phyloP scores from a whole-genome alignment of 2,329 filamentous ascomycete species.

The Lachnellula occidentalis region DNA sequence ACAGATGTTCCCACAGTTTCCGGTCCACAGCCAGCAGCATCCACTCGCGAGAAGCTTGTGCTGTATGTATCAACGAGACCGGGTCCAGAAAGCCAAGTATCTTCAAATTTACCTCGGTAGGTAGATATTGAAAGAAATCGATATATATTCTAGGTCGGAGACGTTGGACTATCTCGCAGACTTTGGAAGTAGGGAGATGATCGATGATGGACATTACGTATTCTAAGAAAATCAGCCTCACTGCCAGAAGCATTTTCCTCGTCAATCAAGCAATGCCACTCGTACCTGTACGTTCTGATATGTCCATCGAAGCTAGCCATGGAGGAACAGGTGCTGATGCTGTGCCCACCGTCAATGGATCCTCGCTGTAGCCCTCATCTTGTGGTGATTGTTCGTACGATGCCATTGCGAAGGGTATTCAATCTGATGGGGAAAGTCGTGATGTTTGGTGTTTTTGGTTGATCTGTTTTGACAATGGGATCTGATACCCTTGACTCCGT shows the following conservation, averaged over 20 bases:
- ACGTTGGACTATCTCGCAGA: constrained; percentile 74
- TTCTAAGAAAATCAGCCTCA: constrained; percentile 47
- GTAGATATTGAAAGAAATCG: constrained; percentile 81
- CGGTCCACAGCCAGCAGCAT: constrained; percentile 73
- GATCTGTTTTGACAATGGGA: neutral
- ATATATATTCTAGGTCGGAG: constrained; percentile 83
- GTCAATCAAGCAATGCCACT: neutral
- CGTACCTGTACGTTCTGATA: constrained; percentile 27
- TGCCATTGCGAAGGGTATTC: constrained; percentile 11
- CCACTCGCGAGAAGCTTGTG: constrained; percentile 76
- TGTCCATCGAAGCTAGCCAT: constrained; percentile 23
- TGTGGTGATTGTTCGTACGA: constrained; percentile 25
- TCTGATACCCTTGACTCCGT: too few species aligned
- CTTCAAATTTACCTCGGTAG: constrained; percentile 84
- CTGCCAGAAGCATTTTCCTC: neutral
- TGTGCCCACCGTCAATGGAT: constrained; percentile 25
- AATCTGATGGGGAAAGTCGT: neutral
- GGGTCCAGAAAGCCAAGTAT: constrained; percentile 84
- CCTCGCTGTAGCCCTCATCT: constrained; percentile 33
- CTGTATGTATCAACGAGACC: constrained; percentile 71
- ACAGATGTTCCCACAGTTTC: constrained; percentile 79
- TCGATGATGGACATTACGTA: constrained; percentile 74
- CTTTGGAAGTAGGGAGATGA: constrained; percentile 71
- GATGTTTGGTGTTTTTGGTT: neutral
- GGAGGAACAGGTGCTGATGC: constrained; percentile 14